Conservation (phyloP, 129 eudicot genomes). For the Dittrichia graveolens region DNA sequence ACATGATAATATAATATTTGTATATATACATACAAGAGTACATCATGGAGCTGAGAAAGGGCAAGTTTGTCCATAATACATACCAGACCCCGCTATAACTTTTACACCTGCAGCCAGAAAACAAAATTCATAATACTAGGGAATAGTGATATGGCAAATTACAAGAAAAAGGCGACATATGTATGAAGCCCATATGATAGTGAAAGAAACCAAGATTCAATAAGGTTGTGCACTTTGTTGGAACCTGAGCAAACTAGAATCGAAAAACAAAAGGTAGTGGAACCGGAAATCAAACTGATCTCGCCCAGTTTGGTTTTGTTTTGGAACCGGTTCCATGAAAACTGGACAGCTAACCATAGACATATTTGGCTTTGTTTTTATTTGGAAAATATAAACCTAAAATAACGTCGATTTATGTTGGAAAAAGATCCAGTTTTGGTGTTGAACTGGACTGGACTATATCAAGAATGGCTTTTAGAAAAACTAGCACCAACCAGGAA, state of each 20-base stretch:
- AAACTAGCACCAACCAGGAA: background rate
- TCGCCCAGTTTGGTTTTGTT: background rate
- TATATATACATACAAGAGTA: background rate
- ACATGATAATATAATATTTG: background rate
- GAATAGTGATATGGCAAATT: background rate
- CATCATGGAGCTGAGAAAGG: background rate
- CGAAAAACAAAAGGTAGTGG: background rate
- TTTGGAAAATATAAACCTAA: background rate
- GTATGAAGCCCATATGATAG: conserved; percentile 3
- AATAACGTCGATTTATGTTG: background rate
- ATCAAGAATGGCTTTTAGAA: background rate
- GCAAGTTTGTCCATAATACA: background rate
- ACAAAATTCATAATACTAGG: background rate
- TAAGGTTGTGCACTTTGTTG: background rate
- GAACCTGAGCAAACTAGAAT: background rate
- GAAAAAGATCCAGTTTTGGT: background rate
- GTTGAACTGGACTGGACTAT: background rate
- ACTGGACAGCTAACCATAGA: background rate
- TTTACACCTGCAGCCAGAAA: conserved; percentile 10
- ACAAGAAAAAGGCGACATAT: background rate
- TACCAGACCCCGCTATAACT: background rate
- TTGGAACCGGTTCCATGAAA: background rate
- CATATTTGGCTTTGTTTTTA: background rate
- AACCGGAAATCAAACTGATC: background rate
- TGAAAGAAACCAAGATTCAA: background rate